Evolutionary conservation across 768 basidiomycete genomes (phyloP).

Genomic region (Glaciozyma antarctica): DNA sequence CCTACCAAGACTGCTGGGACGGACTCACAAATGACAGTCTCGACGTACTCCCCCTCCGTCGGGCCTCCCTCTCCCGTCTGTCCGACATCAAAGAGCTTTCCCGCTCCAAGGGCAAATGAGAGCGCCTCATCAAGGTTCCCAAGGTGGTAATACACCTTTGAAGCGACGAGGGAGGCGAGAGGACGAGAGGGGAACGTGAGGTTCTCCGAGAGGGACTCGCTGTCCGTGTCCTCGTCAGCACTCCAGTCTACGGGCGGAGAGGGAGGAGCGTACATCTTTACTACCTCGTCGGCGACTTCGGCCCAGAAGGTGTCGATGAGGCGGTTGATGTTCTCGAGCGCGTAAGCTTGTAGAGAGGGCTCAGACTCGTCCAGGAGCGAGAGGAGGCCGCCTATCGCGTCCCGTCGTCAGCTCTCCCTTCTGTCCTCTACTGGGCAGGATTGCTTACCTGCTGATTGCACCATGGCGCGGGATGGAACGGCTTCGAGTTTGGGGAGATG

Average conservation of each 20-base stretch:
- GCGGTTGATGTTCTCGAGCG: conserved; percentile 67
- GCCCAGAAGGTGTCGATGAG: conserved; percentile 96
- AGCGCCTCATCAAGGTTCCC: conserved; percentile 92
- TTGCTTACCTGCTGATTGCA: no score
- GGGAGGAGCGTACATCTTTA: conserved; percentile 80
- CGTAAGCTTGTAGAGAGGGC: conserved; percentile 77
- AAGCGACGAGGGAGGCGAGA: conserved; percentile 81
- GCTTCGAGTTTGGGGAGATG: no score
- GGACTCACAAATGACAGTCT: conserved; percentile 83
- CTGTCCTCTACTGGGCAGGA: no score
- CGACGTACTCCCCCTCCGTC: conserved; percentile 68
- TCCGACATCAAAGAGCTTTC: conserved; percentile 61
- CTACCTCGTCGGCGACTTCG: conserved; percentile 91
- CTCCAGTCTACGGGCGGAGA: no score
- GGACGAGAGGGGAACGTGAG: conserved; percentile 66
- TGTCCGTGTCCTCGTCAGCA: conserved; percentile 39
- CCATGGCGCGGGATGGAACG: no score
- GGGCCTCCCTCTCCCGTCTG: conserved; percentile 45
- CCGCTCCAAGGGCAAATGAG: conserved; percentile 86
- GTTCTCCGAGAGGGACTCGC: conserved; percentile 82
- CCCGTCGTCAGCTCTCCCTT: no score
- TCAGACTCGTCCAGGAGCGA: conserved; percentile 77
- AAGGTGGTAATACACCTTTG: conserved; percentile 96
- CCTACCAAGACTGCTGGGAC: neutral
- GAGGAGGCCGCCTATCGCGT: conserved; percentile 47